Percentiles rank a stretch among this genome's conserved stretches.
These are phyloP conservation scores for Coniochaeta prunicola DNA, from an alignment of 2,329 filamentous ascomycete species.

Conservation along the genomic window DNA sequence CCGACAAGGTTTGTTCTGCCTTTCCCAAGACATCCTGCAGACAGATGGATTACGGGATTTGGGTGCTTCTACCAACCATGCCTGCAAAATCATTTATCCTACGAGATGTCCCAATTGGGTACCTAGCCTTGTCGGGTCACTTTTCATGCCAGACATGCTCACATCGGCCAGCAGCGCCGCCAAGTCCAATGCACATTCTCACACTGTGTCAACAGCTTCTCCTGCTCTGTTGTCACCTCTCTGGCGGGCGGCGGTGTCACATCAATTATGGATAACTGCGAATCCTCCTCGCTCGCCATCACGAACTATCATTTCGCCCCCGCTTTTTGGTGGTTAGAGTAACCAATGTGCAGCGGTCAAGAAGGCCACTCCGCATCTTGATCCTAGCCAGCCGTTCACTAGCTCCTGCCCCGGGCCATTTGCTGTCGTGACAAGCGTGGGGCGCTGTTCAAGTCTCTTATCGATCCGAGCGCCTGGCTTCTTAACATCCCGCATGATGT, in stretches of 20 bases:
- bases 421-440: constrained; percentile 6
- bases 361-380: not conserved
- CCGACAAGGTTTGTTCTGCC: no score
- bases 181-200: not conserved
- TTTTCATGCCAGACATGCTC: no score
- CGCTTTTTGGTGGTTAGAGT: constrained; percentile 14
- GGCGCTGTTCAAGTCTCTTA: constrained; percentile 11
- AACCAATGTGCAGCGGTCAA: constrained; percentile 8
- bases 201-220: not conserved
- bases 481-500: not conserved
- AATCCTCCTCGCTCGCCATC: constrained; percentile 17
- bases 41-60: no score
- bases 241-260: not conserved
- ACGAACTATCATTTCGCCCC: constrained; percentile 18
- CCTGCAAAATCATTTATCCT: no score
- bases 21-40: no score
- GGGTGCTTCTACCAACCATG: no score
- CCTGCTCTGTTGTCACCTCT: not conserved
- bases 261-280: constrained; percentile 5
- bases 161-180: not conserved
- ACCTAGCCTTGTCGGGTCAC: no score
- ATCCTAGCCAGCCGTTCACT: not conserved
- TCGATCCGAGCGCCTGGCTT: constrained; percentile 16
- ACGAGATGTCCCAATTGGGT: no score
- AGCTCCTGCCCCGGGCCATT: not conserved